These are phyloP conservation scores for Yamadazyma pseudoaaseri DNA, from an alignment of 1,139 yeast species.

Conservation along the genomic window DNA sequence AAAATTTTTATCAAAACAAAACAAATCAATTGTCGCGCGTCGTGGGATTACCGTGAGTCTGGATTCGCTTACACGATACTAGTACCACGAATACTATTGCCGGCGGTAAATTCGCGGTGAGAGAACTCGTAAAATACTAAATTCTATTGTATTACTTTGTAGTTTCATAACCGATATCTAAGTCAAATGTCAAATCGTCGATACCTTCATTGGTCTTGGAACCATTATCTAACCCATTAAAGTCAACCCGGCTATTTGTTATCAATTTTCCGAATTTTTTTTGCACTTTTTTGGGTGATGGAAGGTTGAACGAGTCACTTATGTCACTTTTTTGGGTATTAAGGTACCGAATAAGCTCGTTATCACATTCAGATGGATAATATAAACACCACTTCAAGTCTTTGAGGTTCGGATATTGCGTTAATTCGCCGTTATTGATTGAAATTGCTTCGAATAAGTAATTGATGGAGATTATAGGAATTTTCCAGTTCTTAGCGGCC, in stretches of 20 bases:
- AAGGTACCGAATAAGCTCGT: constrained; percentile 2
- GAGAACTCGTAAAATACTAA: too few relatives aligned
- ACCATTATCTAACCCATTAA: constrained; percentile 4
- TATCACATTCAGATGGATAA: constrained; percentile 7
- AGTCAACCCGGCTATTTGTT: constrained; percentile 9
- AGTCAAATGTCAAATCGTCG: constrained; percentile 13
- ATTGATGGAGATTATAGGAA: constrained; percentile 56
- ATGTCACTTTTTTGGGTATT: constrained; percentile 4
- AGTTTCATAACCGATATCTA: constrained; percentile 15
- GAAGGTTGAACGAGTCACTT: constrained; percentile 23
- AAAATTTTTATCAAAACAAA: constrained; percentile 1
- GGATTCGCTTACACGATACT: too few relatives aligned
- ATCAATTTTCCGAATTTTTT: constrained; percentile 37
- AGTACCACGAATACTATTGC: too few relatives aligned
- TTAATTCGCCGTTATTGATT: constrained; percentile 16
- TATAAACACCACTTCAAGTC: constrained; percentile 54
- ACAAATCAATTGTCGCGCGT: constrained; percentile 1
- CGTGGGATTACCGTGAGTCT: too few relatives aligned
- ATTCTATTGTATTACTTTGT: constrained; percentile 2
- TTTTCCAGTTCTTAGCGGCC: constrained; percentile 56
- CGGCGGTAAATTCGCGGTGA: too few relatives aligned
- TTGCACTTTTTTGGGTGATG: constrained; percentile 40
- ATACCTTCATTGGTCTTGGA: constrained; percentile 7
- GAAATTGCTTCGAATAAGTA: constrained; percentile 48
- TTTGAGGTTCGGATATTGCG: constrained; percentile 30